Base-by-base conservation (phyloP, 2,329 filamentous ascomycete genomes). In the Claviceps purpurea region DNA sequence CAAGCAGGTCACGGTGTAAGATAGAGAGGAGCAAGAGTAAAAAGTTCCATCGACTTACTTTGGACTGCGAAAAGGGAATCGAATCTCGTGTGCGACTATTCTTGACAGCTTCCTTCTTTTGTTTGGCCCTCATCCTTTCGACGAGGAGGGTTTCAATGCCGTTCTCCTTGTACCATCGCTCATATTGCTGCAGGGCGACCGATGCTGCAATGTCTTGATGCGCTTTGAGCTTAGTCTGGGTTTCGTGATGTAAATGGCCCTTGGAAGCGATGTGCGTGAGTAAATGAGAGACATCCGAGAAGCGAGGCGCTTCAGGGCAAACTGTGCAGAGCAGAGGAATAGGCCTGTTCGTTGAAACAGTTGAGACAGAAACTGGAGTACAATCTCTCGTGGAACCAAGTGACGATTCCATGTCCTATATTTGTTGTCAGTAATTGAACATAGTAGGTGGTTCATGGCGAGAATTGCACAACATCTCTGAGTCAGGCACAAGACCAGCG, bases 191-290 rank as follows among this genome's bases (percentile, higher is more conserved):
- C 45, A 95, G 73, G 37, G 78, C 66, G 11, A 76, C 65, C 24
- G 76, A 74, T n/a, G 85, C 81, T n/a, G 70, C 70, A n/a, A 74
- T 67, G 55, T 94, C 85, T 46, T 78, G 75, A 51, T 81, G 77
- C 52, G 84, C 79, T 53, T 79, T 80, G 58, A 95, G 79, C 60
- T 88, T 84, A 50, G 89, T 76, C 62, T 88, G 89, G 71, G 90
- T 94, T 61, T 87, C 82, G 64, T 88, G 79, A 54, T 89, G 83
- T 38, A 96, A 73, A 65, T 97, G 91, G n/a, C 86, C 85, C 65
- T 96, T 96, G 57, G 90, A 96, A 54, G 86, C 82, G 56, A 96
- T 81, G 64, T 97, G 91, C 13, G 91, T 97, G 63, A 97, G 79
- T 40, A 96, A 74, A 67, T 96, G 91, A 38, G 90, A 95, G 45